Evolutionary conservation across 495 filamentous ascomycete species (phyloP).

Genomic region (Xylaria cubensis): DNA sequence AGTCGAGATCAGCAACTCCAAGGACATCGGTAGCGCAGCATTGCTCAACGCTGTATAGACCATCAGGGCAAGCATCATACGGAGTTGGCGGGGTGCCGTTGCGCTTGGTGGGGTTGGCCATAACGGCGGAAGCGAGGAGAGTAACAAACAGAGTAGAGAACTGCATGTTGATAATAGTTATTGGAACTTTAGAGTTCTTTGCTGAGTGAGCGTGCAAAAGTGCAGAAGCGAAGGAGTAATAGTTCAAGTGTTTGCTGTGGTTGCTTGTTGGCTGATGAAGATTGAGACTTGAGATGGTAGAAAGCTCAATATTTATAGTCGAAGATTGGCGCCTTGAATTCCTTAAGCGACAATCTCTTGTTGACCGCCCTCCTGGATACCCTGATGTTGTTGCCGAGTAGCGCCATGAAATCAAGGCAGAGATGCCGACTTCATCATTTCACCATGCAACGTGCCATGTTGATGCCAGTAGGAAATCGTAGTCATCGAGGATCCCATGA

Average conservation of each 20-base stretch:
- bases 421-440: neutral
- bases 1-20: constrained; percentile 55
- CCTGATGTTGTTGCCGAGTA: constrained; percentile 1
- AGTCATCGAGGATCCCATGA: neutral
- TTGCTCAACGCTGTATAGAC: constrained; percentile 37
- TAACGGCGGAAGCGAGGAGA: constrained; percentile 39
- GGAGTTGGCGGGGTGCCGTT: constrained; percentile 18
- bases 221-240: constrained; percentile 31
- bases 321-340: constrained; percentile 1
- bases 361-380: neutral
- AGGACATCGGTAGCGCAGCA: constrained; percentile 58
- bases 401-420: constrained; percentile 12
- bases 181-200: constrained; percentile 32
- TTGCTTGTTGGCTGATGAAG: constrained; percentile 24
- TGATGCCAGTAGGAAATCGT: neutral
- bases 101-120: constrained; percentile 43
- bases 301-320: constrained; percentile 34
- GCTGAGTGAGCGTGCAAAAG: constrained; percentile 33
- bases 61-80: constrained; percentile 34
- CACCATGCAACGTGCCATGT: constrained; percentile 22
- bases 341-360: neutral
- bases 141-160: constrained; percentile 45
- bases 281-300: constrained; percentile 28
- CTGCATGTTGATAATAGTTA: constrained; percentile 46
- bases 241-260: constrained; percentile 28